These are phyloP conservation scores for Penicillium psychrofluorescens DNA, from an alignment of 495 filamentous ascomycete genomes.

Conservation along the genomic window DNA sequence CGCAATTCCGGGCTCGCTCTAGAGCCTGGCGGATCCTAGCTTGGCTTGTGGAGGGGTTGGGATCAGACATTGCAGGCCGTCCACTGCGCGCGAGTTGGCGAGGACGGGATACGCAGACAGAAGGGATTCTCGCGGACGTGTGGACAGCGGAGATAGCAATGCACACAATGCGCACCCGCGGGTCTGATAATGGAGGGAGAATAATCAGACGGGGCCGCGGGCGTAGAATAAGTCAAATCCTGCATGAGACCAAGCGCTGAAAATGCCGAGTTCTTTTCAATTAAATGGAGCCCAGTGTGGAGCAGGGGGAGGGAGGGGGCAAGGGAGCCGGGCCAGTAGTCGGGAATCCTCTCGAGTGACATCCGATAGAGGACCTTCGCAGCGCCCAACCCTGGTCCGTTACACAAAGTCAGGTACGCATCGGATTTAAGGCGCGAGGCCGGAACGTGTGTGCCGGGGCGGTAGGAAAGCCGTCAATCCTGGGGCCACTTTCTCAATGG, in stretches of 20 bases:
- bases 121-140: background rate
- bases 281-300: conserved; percentile 19
- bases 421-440: conserved; percentile 6
- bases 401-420: conserved; percentile 7
- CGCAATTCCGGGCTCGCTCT: conserved; percentile 59
- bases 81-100: background rate
- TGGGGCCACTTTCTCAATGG: too few species aligned
- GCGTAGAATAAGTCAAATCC: conserved; percentile 3
- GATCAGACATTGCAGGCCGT: conserved; percentile 3
- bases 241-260: conserved; percentile 12
- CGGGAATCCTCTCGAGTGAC: conserved; percentile 12
- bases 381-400: conserved; percentile 1
- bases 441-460: too few species aligned
- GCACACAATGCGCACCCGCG: conserved; percentile 2
- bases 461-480: too few species aligned
- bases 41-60: conserved; percentile 17
- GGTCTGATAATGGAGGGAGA: background rate
- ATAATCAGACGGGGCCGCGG: conserved; percentile 1
- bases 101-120: too few species aligned
- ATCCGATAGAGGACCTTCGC: conserved; percentile 3
- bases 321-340: conserved; percentile 6
- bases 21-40: conserved; percentile 40
- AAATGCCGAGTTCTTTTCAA: conserved; percentile 12
- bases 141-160: background rate
- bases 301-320: conserved; percentile 12